These are phyloP conservation scores for Uronychia setigera DNA, from an alignment of 73 alveolate genomes.

Conservation along the genomic window DNA sequence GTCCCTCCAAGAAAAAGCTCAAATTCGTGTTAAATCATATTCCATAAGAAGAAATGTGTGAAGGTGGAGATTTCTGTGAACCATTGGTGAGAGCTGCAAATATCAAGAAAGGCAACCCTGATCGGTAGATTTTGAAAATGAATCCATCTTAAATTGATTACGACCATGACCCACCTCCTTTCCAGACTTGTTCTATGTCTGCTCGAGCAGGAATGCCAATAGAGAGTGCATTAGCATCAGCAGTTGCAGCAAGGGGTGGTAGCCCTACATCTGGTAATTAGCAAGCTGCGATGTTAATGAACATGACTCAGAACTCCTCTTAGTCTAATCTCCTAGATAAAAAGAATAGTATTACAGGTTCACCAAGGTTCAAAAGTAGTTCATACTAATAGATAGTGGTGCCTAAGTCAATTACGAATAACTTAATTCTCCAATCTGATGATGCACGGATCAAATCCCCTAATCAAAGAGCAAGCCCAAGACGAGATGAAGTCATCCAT, in stretches of 20 bases:
- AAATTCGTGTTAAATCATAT: not conserved
- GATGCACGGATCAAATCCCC: too few species aligned
- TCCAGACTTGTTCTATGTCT: not conserved
- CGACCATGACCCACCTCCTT: not conserved
- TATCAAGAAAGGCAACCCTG: not conserved
- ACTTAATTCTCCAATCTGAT: too few species aligned
- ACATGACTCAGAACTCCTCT: too few species aligned
- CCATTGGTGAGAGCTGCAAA: not conserved
- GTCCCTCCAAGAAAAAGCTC: not conserved
- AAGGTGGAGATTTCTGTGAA: not conserved
- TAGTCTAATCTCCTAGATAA: too few species aligned
- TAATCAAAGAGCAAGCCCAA: too few species aligned
- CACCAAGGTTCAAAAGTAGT: too few species aligned
- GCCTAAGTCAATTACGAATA: too few species aligned
- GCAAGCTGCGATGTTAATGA: too few species aligned
- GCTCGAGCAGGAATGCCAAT: not conserved
- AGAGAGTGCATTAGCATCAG: not conserved
- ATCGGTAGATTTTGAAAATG: not conserved
- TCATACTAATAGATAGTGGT: too few species aligned
- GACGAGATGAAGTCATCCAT: too few species aligned
- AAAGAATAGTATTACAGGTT: too few species aligned
- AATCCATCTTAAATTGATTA: not conserved
- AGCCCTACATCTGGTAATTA: too few species aligned
- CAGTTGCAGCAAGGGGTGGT: not conserved
- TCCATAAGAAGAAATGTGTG: not conserved